Evolutionary conservation across 108 stramenopile species (phyloP).

Genomic region (Cyclotella atomus): DNA sequence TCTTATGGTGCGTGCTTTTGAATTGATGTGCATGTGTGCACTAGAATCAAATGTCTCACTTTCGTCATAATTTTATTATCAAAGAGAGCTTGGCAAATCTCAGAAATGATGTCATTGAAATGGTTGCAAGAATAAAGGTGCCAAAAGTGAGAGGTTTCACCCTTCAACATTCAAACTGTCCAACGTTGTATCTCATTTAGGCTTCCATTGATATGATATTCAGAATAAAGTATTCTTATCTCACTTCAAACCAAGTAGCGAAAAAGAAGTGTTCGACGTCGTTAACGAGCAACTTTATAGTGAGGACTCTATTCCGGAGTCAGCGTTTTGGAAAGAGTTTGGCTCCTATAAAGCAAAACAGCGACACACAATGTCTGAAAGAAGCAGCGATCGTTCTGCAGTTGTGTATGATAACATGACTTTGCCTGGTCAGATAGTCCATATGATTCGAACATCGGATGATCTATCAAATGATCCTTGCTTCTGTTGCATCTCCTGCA

Average conservation of each 20-base stretch:
- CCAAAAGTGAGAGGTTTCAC: conserved; percentile 40
- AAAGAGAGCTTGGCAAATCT: conserved; percentile 63
- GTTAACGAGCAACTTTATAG: conserved; percentile 7
- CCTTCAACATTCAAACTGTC: no score
- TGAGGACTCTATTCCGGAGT: conserved; percentile 20
- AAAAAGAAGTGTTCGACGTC: conserved; percentile 12
- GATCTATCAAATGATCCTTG: not conserved
- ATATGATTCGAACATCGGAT: not conserved
- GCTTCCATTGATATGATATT: no score
- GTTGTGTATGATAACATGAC: conserved; percentile 60
- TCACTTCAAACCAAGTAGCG: conserved; percentile 37
- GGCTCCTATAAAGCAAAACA: conserved; percentile 18
- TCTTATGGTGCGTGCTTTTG: conserved; percentile 44
- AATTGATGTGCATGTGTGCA: not conserved
- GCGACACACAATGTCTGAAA: conserved; percentile 43
- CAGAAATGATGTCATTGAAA: conserved; percentile 81
- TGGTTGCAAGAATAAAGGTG: conserved; percentile 84
- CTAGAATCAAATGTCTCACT: not conserved
- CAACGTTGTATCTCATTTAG: no score
- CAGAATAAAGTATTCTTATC: conserved; percentile 69
- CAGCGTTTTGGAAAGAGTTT: conserved; percentile 23
- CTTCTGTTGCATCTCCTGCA: not conserved
- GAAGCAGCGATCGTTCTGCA: conserved; percentile 15
- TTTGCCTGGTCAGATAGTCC: conserved; percentile 62
- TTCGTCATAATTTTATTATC: not conserved